phyloP scores from a whole-genome alignment of 2,329 filamentous ascomycete genomes.

The Chaetothyriales sp. region DNA sequence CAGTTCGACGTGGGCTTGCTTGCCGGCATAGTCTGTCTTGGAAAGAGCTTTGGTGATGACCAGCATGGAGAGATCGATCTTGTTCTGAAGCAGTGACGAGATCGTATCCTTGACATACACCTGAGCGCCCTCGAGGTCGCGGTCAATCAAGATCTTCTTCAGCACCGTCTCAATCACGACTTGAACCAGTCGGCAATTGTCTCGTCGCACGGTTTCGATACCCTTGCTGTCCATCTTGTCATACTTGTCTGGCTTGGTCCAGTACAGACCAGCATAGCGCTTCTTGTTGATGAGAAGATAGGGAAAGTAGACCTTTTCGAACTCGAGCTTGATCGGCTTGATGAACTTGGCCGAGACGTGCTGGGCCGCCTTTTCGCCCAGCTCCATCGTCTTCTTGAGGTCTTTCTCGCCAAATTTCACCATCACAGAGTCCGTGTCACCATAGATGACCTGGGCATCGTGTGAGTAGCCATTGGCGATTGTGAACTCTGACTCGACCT shows the following conservation, averaged over 20 bases:
- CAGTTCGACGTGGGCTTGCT: conserved; percentile 91
- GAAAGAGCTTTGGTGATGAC: conserved; percentile 96
- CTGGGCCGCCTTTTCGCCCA: conserved; percentile 82
- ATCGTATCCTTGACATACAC: conserved; percentile 95
- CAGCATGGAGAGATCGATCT: conserved; percentile 96
- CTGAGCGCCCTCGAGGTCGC: conserved; percentile 78
- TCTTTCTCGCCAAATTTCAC: conserved; percentile 92
- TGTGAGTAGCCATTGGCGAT: conserved; percentile 90
- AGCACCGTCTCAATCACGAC: conserved; percentile 95
- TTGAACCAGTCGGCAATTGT: conserved; percentile 90
- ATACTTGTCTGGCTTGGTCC: conserved; percentile 85
- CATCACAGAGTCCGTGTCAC: conserved; percentile 99
- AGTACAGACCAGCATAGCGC: conserved; percentile 93
- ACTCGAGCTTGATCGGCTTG: conserved; percentile 96
- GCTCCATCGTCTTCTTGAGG: conserved; percentile 74
- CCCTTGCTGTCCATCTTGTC: conserved; percentile 99
- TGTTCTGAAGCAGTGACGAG: conserved; percentile 88
- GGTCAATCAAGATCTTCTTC: conserved; percentile 88
- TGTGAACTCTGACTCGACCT: conserved; percentile 78
- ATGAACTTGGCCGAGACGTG: conserved; percentile 85
- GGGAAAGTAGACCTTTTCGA: conserved; percentile 97
- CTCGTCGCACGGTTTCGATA: conserved; percentile 92
- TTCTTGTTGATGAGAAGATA: conserved; percentile 99
- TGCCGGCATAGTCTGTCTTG: conserved; percentile 75
- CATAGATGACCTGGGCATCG: conserved; percentile 93